A percentile compares a stretch with the other conserved stretches of the same genome.
Evolutionary conservation across 129 eudicot species (phyloP).

Genomic region (Centrapalus pauciflorus): DNA sequence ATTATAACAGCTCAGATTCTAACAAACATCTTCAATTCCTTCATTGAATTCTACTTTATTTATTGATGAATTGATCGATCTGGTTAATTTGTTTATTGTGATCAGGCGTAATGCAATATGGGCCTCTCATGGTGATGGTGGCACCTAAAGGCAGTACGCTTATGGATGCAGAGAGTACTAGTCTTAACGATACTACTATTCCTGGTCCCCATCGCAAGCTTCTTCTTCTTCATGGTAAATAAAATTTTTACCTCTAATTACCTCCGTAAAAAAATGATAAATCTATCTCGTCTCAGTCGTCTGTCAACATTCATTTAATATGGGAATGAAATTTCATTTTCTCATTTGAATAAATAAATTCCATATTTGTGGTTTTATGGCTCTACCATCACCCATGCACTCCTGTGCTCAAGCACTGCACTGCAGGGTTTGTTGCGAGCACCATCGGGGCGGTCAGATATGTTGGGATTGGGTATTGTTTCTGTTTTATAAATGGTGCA

Average conservation of each 20-base stretch:
- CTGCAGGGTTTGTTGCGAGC: constrained; percentile 11
- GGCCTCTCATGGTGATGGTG: not conserved
- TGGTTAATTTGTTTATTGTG: not conserved
- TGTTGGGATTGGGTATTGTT: constrained; percentile 8
- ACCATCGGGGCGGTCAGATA: constrained; percentile 1
- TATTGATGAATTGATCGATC: not conserved
- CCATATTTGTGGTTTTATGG: not conserved
- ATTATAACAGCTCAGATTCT: not conserved
- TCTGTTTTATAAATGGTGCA: constrained; percentile 9
- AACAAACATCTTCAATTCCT: not conserved
- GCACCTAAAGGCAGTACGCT: not conserved
- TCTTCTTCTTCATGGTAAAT: constrained; percentile 41
- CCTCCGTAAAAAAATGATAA: not conserved
- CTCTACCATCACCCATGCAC: not conserved
- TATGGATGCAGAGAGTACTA: constrained; percentile 7
- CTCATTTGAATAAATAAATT: not conserved
- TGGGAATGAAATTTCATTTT: not conserved
- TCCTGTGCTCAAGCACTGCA: not conserved
- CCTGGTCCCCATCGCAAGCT: constrained; percentile 54
- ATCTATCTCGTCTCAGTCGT: not conserved
- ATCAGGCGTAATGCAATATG: constrained; percentile 13
- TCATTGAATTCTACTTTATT: not conserved
- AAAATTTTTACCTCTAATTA: not conserved
- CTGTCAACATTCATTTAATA: not conserved
- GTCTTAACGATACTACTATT: not conserved